Conservation (phyloP, 306 rosid species). For the Macrotyloma uniflorum region DNA sequence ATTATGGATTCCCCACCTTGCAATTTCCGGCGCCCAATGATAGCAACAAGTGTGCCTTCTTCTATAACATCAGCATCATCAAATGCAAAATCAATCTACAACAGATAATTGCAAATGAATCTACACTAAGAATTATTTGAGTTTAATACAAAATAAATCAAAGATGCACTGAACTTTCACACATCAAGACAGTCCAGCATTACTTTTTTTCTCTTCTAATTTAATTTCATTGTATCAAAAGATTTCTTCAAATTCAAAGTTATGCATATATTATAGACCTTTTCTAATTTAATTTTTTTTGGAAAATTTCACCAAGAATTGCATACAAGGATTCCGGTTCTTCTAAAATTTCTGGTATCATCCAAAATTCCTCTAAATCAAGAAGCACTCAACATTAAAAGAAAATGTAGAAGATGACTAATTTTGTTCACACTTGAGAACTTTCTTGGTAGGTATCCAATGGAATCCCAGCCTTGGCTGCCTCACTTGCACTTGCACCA, state of each 20-base stretch:
- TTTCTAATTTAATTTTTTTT: not conserved
- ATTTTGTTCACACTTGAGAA: constrained; percentile 54
- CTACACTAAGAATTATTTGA: constrained; percentile 15
- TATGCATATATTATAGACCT: not conserved
- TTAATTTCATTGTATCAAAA: not conserved
- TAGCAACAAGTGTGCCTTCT: constrained; percentile 75
- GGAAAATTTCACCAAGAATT: constrained; percentile 29
- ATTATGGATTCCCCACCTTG: constrained; percentile 72
- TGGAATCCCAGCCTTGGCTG: constrained; percentile 67
- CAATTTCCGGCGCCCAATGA: constrained; percentile 69
- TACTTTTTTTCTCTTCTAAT: not conserved
- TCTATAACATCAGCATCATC: constrained; percentile 90
- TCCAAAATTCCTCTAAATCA: constrained; percentile 38
- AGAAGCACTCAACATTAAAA: constrained; percentile 35
- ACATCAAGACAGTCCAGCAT: constrained; percentile 20
- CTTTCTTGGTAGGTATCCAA: constrained; percentile 48
- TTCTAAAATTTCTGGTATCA: constrained; percentile 24
- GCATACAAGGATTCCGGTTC: constrained; percentile 12
- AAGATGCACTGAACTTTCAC: constrained; percentile 15
- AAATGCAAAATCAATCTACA: constrained; percentile 93
- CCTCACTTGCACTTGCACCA: constrained; percentile 60
- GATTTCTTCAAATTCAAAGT: constrained; percentile 4
- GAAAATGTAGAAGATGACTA: constrained; percentile 37
- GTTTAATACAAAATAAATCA: not conserved
- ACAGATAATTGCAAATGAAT: constrained; percentile 52